phyloP scores from a whole-genome alignment of 164 flowering plant species.

The Umbilicus rupestris region DNA sequence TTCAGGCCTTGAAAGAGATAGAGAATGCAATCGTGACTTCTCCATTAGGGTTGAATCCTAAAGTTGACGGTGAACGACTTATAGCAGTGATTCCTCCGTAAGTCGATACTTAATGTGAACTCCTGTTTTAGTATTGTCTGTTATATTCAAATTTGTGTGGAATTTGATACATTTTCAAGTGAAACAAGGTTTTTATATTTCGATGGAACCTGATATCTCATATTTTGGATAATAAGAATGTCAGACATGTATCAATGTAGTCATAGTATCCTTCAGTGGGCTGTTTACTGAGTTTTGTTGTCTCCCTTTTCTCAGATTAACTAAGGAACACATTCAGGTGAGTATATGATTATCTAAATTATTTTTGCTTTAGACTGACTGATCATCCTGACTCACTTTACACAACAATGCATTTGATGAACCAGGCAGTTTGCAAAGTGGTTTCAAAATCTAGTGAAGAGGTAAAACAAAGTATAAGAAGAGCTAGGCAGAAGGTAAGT shows the following conservation, averaged over 20 bases:
- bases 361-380: neutral
- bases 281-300: slow-evolving; percentile 8
- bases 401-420: slow-evolving; percentile 1
- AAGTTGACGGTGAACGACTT: slow-evolving; percentile 61
- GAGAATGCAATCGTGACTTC: slow-evolving; percentile 77
- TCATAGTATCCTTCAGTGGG: neutral
- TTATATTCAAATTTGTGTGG: neutral
- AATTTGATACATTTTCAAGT: too few relatives aligned
- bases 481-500: slow-evolving; percentile 86
- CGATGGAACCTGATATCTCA: neutral
- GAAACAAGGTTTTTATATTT: neutral
- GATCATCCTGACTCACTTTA: neutral
- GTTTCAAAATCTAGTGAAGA: slow-evolving; percentile 83
- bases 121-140: slow-evolving; percentile 10
- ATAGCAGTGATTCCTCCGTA: slow-evolving; percentile 84
- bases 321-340: slow-evolving; percentile 88
- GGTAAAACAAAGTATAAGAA: slow-evolving; percentile 81
- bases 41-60: slow-evolving; percentile 82
- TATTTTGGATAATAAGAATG: neutral
- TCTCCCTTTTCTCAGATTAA: slow-evolving; percentile 43
- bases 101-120: slow-evolving; percentile 17
- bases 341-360: slow-evolving; percentile 8
- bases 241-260: too few relatives aligned
- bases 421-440: slow-evolving; percentile 78
- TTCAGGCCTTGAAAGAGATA: slow-evolving; percentile 63